Base-by-base conservation (phyloP, 1,284 basidiomycete species). In the Cryptococcus sp. region DNA sequence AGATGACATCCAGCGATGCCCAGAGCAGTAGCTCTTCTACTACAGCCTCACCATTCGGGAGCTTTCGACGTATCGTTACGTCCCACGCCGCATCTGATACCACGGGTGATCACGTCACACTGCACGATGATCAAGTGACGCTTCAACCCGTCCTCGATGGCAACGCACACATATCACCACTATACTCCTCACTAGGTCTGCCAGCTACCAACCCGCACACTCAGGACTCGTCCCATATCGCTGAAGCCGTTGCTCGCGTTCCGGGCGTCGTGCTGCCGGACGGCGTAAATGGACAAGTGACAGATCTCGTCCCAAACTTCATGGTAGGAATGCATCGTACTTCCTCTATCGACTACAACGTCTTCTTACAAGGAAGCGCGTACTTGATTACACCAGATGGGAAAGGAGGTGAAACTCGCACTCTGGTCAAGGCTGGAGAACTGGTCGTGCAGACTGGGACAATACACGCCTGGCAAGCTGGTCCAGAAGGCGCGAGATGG, bases 401-500 rank as follows among this genome's bases (percentile, higher is more conserved):
- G 15, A 55, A 57, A 22, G 67, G 57, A 16, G 65, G 59, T 26
- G 64, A 67, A 54, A 62, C 44, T 40, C 60, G 65, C 55, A 76
- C 68, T 38, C 43, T 56, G 58, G 68, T 76, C 1, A 65, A 59
- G 22, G 67, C 69, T 11, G 77, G 75, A 26, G 72, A 77, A 48
- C 51, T 77, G 6, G 75, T 77, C 5, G 64, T 78, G 2, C 77
- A 78, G 63, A 63, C 70, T 10, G 77, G 77, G 20, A 78, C 77
- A 13, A 11, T 76, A 34, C 77, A 78, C 65, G 75, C 70, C 5
- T 78, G 75, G 77, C 61, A 73, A 55, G 72, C 74, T 11, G 72
- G 72, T 23, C 63, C 66, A 10, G 67, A 75, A 37, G 77, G 77
- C 0, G 72, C 68, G 6, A 66, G 71, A 41, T 76, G 73, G 71